Base-by-base conservation (phyloP, 2,329 filamentous ascomycete species). In the Huntiella bhutanensis region DNA sequence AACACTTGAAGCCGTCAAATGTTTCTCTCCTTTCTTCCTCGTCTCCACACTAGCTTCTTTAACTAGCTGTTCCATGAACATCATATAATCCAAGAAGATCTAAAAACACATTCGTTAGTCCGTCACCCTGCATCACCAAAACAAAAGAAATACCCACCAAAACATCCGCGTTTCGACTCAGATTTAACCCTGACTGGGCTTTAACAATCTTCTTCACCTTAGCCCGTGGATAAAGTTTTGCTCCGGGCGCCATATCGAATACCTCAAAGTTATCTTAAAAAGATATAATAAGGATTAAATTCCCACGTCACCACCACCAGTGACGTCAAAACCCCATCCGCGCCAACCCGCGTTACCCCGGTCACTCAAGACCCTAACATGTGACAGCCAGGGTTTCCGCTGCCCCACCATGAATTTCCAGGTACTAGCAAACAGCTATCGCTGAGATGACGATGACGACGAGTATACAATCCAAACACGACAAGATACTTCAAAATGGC, bases 181-280 rank as follows among this genome's bases (percentile, higher is more conserved):
- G 62, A 52, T 73, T 80, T 58, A 79, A 77, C 52, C 82, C 80
- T 6, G 84, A 81, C 60, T 93, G 85, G 13, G 84, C 85, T 63
- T 93, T 94, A 56, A 92, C 70, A 50, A 92, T 88, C 61, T 86
- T 87, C 62, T 86, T 91, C 55, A 94, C 69, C 0, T 83, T 91
- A 13, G 75, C 77, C 52, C 86, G 78, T 8, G 86, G 86, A 56
- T 93, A 94, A 11, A 83, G 68, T 54, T 85, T 88, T 57, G 80
- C 77, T 16, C 75, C 68, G 10, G 72, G 64, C 44, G 72, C 75
- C 71, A 77, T 80, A 54, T 28, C 22, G 22, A 28, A 28, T 28
- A 28, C 22, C 22, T 28, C 22, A 10, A 28, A 10, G 6, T 28
- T 28, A 3, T 10, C 22, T 8, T 28, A 10, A 7, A 28, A 28